Evolutionary conservation across 2,329 filamentous ascomycete genomes (phyloP), one percentile per base, ranked within the genome.

Genomic region (Fusarium sp.): DNA sequence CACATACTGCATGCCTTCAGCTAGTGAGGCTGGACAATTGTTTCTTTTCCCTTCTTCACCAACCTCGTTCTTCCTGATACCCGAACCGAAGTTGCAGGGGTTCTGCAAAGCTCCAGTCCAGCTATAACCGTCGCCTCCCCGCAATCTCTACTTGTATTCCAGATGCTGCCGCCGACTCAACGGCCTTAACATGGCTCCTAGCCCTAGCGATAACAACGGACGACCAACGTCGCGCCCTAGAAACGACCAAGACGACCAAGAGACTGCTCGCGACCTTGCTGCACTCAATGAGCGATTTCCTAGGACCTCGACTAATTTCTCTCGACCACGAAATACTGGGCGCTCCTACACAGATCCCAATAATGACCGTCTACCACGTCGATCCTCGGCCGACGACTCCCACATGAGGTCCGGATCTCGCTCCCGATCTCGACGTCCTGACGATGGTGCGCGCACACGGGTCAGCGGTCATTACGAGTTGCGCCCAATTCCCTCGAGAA

Each of bases 131-230:
- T 34, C 32, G 32, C 34, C 10, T 40, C 53, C 50, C 51, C 57
- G 45, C 54, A 29, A 47, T 19, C 54, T 52, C 49, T 58, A 28
- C 47, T n/a, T 48, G 8, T 47, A 51, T 49, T 63, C 57, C 64
- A 69, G 58, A 74, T 74, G 72, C 64, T 58, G n/a, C 64, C 54
- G 53, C 53, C 63, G 64, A 65, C 59, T 51, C 61, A 45, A 53
- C 50, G 36, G 47, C 49, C 40, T 60, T 64, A 58, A 66, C 15
- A 75, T 75, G 73, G 65, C 68, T 58, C 64, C 65, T 29, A 64
- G 71, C 65, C 69, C 59, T 43, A 65, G 66, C 49, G 63, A 63
- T 44, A 63, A 71, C 49, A 58, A 62, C 53, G 61, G 59, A 39
- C 52, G 61, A 46, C 60, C 63, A 42, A 53, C 53, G 50, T 58